Percentiles rank a stretch among this genome's conserved stretches.
Conservation (phyloP, 2,329 filamentous ascomycete genomes). For the Aspergillaceae sp. region DNA sequence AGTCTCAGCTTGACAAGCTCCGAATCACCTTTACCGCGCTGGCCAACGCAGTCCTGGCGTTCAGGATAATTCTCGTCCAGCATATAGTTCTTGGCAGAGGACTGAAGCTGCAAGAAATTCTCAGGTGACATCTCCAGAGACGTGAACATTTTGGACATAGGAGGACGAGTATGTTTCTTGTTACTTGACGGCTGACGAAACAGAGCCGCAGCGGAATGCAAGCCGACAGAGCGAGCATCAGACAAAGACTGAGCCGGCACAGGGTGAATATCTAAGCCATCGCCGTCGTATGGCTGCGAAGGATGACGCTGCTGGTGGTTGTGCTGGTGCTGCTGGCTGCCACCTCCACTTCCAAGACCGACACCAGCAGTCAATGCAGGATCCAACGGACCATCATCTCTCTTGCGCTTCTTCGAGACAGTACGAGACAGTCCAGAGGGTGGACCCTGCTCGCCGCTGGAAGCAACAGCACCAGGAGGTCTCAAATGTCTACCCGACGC, state of each 20-base stretch:
- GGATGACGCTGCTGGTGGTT: constrained; percentile 16
- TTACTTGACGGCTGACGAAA: constrained; percentile 43
- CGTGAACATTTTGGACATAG: constrained; percentile 50
- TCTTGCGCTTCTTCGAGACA: constrained; percentile 34
- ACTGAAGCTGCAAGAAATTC: constrained; percentile 48
- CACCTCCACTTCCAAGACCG: constrained; percentile 11
- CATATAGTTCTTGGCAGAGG: constrained; percentile 51
- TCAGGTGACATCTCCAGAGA: constrained; percentile 50
- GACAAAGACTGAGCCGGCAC: constrained; percentile 30
- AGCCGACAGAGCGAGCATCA: constrained; percentile 42
- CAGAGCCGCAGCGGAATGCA: constrained; percentile 47
- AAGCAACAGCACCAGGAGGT: constrained; percentile 9
- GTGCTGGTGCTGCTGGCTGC: constrained; percentile 16
- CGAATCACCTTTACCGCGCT: constrained; percentile 46
- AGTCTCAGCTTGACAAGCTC: constrained; percentile 50
- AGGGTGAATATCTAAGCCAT: constrained; percentile 29
- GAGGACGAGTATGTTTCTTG: constrained; percentile 50
- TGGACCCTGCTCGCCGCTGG: constrained; percentile 20
- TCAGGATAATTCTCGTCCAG: constrained; percentile 47
- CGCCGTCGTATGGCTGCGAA: constrained; percentile 21
- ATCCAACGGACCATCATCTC: constrained; percentile 31
- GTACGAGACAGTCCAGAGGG: constrained; percentile 23
- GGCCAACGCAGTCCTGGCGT: constrained; percentile 49
- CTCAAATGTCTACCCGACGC: constrained; percentile 18
- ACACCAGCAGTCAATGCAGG: constrained; percentile 24